Conservation (phyloP, 441 rosid species). For the Bocquillonia castaneifolia region DNA sequence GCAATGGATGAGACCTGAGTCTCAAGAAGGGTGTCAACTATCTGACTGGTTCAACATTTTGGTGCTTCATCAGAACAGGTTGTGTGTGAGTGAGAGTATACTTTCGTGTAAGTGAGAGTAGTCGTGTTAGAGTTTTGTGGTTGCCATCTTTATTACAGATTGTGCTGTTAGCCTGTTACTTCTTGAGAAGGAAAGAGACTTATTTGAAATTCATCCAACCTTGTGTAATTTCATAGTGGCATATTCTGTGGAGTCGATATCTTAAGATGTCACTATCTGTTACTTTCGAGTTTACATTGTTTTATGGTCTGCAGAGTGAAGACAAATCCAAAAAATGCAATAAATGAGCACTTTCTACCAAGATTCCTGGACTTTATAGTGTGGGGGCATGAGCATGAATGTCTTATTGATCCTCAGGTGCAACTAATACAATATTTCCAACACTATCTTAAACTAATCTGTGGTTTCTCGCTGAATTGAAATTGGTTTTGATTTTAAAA, state of each 20-base stretch:
- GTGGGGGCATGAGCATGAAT: constrained; percentile 99
- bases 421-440: constrained; percentile 18
- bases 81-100: constrained; percentile 18
- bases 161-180: background rate
- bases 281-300: constrained; percentile 17
- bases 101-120: background rate
- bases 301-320: constrained; percentile 63
- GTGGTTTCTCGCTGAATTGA: constrained; percentile 21
- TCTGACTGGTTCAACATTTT: constrained; percentile 98
- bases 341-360: constrained; percentile 93
- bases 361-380: constrained; percentile 89
- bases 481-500: constrained; percentile 40
- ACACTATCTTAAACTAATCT: background rate
- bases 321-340: constrained; percentile 94
- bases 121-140: background rate
- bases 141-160: background rate
- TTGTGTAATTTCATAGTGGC: constrained; percentile 7
- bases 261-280: background rate
- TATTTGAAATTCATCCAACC: constrained; percentile 2
- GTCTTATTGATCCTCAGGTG: constrained; percentile 93
- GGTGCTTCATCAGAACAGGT: constrained; percentile 99
- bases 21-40: constrained; percentile 69
- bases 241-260: constrained; percentile 8
- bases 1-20: constrained; percentile 99
- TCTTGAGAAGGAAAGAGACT: background rate